A percentile compares a stretch with the other conserved stretches of the same genome.
Evolutionary conservation across 768 basidiomycete genomes (phyloP).

Genomic region (Calvatia gigantea): DNA sequence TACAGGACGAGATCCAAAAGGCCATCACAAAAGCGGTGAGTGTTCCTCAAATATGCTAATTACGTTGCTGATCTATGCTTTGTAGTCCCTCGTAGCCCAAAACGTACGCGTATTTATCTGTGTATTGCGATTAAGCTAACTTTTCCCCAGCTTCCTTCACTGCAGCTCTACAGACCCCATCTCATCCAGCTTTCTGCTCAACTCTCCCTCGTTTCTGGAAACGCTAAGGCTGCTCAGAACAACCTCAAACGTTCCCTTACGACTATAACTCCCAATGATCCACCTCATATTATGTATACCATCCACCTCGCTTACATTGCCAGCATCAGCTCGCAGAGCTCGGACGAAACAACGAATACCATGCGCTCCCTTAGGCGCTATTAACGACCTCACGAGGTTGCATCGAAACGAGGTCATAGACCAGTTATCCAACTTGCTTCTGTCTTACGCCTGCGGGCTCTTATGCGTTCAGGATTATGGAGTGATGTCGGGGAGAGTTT

Average conservation of each 20-base stretch:
- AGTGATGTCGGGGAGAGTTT: constrained; percentile 54
- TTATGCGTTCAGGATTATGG: constrained; percentile 56
- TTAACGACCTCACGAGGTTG: constrained; percentile 29
- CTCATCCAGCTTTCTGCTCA: constrained; percentile 61
- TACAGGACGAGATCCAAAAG: constrained; percentile 62
- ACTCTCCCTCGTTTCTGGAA: constrained; percentile 46
- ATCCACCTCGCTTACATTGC: constrained; percentile 56
- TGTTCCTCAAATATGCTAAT: constrained; percentile 13
- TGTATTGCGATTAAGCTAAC: neutral
- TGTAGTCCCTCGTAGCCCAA: constrained; percentile 51
- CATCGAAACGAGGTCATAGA: constrained; percentile 29
- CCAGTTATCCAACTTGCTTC: constrained; percentile 29
- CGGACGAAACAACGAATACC: constrained; percentile 15
- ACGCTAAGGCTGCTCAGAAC: constrained; percentile 58
- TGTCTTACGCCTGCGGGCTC: constrained; percentile 46
- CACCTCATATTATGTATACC: constrained; percentile 50
- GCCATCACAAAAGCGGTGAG: constrained; percentile 70
- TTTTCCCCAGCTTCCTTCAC: constrained; percentile 53
- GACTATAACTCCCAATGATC: constrained; percentile 41
- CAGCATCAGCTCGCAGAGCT: constrained; percentile 21
- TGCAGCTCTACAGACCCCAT: constrained; percentile 56
- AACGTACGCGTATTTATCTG: constrained; percentile 40
- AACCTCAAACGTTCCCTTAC: constrained; percentile 52
- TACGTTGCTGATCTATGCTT: constrained; percentile 3
- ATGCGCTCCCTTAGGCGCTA: constrained; percentile 26